A percentile compares a stretch with the other conserved stretches of the same genome.
Conservation (phyloP, 1,284 basidiomycete genomes). For the Vanrija humicola region DNA sequence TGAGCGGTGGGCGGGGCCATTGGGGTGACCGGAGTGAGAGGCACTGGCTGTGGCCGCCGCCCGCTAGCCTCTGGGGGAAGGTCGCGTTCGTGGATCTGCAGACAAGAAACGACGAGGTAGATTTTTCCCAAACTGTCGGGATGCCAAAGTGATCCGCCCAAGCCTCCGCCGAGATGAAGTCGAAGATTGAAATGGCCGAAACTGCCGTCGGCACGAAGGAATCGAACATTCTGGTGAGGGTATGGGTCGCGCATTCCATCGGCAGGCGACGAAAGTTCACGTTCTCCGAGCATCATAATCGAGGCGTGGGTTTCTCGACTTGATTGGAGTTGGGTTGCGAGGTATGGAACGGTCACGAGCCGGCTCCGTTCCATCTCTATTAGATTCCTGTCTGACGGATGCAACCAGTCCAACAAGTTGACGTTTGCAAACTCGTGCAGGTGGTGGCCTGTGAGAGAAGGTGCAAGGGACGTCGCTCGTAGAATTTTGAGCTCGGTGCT, state of each 20-base stretch:
- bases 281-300: conserved; percentile 26
- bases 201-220: conserved; percentile 28
- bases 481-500: conserved; percentile 40
- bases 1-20: conserved; percentile 10
- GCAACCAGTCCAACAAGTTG: conserved; percentile 35
- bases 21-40: neutral
- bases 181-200: conserved; percentile 39
- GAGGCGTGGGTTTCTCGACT: conserved; percentile 31
- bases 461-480: conserved; percentile 27
- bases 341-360: conserved; percentile 27
- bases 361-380: conserved; percentile 30
- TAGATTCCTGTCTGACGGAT: conserved; percentile 32
- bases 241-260: conserved; percentile 43
- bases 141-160: conserved; percentile 37
- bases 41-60: neutral
- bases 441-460: conserved; percentile 34
- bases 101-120: conserved; percentile 41
- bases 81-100: conserved; percentile 26
- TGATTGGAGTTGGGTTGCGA: conserved; percentile 21
- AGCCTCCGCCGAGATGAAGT: conserved; percentile 41
- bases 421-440: conserved; percentile 41
- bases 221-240: conserved; percentile 40
- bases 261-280: conserved; percentile 38
- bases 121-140: conserved; percentile 29
- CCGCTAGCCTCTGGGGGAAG: conserved; percentile 7